These are phyloP conservation scores for Letharia columbiana DNA, from an alignment of 495 filamentous ascomycete species.

Conservation along the genomic window DNA sequence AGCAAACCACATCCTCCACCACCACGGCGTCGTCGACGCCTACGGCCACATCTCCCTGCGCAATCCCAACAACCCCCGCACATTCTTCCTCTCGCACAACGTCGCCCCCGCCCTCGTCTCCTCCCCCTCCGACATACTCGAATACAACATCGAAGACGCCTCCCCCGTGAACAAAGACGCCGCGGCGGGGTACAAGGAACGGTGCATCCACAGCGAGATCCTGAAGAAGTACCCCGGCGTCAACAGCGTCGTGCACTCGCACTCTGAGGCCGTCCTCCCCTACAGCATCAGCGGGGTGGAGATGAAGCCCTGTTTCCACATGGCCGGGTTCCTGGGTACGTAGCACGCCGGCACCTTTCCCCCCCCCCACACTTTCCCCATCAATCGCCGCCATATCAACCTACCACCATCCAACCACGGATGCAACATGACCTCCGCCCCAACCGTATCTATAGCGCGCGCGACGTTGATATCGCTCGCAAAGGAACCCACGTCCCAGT, in stretches of 20 bases:
- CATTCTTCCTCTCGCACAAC: conserved; percentile 40
- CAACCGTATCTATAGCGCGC: no score
- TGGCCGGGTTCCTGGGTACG: conserved; percentile 43
- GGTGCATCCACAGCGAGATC: conserved; percentile 46
- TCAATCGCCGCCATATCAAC: no score
- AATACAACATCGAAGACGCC: conserved; percentile 36
- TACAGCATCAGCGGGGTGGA: conserved; percentile 36
- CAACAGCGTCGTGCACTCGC: conserved; percentile 41
- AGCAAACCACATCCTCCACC: conserved; percentile 37
- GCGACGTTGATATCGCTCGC: no score
- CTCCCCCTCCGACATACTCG: conserved; percentile 35
- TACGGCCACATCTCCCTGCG: conserved; percentile 47
- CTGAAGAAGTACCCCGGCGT: conserved; percentile 36
- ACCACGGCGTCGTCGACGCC: conserved; percentile 41
- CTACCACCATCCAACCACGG: no score
- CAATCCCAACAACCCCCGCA: conserved; percentile 32
- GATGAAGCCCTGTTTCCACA: conserved; percentile 36
- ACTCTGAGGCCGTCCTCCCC: conserved; percentile 39
- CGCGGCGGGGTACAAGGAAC: conserved; percentile 35
- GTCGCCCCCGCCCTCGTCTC: conserved; percentile 40
- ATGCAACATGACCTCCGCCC: no score
- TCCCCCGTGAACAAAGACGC: conserved; percentile 27
- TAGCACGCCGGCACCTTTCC: no score
- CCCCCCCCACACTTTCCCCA: no score
- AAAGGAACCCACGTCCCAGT: background rate